A percentile compares a stretch with the other conserved stretches of the same genome.
Conservation (phyloP, 2,329 filamentous ascomycete genomes). For the Aspergillus bombycis region DNA sequence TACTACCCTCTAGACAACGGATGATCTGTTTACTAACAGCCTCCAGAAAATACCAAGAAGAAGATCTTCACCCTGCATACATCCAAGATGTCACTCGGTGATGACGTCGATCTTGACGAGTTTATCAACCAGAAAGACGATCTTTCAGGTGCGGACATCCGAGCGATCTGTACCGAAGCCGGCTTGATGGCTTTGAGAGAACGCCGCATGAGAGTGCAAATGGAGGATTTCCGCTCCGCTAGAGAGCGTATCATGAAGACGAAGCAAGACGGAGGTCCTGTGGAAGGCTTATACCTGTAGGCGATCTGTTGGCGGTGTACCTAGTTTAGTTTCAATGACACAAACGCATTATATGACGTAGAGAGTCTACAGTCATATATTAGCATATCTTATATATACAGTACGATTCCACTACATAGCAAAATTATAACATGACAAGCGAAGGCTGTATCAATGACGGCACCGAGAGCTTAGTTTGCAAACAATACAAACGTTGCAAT, state of each 20-base stretch:
- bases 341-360: conserved; percentile 11
- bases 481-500: conserved; percentile 27
- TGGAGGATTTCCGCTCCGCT: conserved; percentile 94
- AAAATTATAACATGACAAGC: not conserved
- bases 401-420: not conserved
- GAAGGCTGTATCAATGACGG: not conserved
- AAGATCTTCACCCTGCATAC: conserved; percentile 99
- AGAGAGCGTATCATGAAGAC: conserved; percentile 95
- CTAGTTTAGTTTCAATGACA: conserved; percentile 14
- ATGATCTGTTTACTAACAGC: conserved; percentile 25
- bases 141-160: conserved; percentile 94
- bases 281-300: conserved; percentile 96
- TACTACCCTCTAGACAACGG: conserved; percentile 13
- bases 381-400: conserved; percentile 20
- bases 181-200: conserved; percentile 92
- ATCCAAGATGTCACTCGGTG: conserved; percentile 95
- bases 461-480: conserved; percentile 1
- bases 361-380: conserved; percentile 27
- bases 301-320: conserved; percentile 17
- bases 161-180: conserved; percentile 97
- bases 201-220: conserved; percentile 96
- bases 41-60: conserved; percentile 78
- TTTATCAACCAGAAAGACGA: conserved; percentile 99
- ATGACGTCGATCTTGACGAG: conserved; percentile 97
- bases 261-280: conserved; percentile 94